Base-by-base conservation (phyloP, 192 early-diverging fungal species). In the Funneliformis mosseae region DNA sequence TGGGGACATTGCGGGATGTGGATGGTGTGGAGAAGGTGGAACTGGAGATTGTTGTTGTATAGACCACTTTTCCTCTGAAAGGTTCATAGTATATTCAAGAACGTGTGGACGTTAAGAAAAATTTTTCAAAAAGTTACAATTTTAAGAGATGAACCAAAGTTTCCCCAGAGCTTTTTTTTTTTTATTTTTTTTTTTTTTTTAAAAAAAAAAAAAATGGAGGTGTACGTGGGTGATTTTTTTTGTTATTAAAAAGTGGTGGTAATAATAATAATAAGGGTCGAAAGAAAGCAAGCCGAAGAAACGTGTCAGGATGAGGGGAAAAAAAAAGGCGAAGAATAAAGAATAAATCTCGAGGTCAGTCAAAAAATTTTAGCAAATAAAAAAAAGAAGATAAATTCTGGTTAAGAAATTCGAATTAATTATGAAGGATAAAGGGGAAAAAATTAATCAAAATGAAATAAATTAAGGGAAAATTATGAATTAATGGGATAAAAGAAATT, bases 31-130 rank as follows among this genome's bases (percentile, higher is more conserved):
- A 28, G 76, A 28, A 48, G 42, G 59, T 41, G 45, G 59, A 42
- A 39, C n/a, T 33, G 42, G 55, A 38, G 28, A 8, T 61, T 63
- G 42, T 68, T 78, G 77, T 50, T 78, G 77, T 48, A 78, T 48
- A 33, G 45, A 55, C 77, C 77, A 78, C 77, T 78, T 78, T 67
- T 78, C 77, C 42, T 78, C 77, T 18, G 68, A 21, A 70, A 70
- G 42, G 21, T 70, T 70, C 68, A 70, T 70, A 21, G 38, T 70
- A 70, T 41, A 66, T 33, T 33, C 10, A 33, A 33, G 27, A 66
- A 38, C n/a, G 63, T 66, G 33, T n/a, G 63, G 33, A 33, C 23
- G 11, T 33, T 66, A 27, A 66, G n/a, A 66, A 66, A 66, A 4
- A 14, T 62, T 61, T 62, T 62, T 62, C 10, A 62, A 18, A n/a